Base-by-base conservation (phyloP, 805 yeast species). In the Starmerella sp. region DNA sequence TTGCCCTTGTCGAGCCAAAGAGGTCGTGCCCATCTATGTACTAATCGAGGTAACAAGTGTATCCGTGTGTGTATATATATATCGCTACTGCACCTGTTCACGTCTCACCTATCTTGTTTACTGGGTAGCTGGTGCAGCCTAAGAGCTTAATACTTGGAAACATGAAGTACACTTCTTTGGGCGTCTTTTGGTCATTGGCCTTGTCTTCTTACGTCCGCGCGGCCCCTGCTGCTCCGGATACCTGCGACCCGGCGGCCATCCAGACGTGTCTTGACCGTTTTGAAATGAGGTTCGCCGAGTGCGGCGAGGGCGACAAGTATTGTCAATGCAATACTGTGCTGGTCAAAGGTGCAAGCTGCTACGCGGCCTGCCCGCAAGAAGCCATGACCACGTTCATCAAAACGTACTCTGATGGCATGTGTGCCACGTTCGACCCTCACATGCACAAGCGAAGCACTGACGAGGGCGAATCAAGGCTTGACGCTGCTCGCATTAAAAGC, bases 271-370 rank as follows among this genome's bases (percentile, higher is more conserved):
- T 62, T 22, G 38, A 44, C 8, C 36, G 39, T 14, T 57, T 62
- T 35, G 58, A 62, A 46, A 11, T 17, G 17, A 29, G 54, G 31
- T 52, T 54, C 34, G 58, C 53, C 28, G 45, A 41, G n/a, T 62
- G 64, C 49, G 58, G 29, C 36, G 49, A 47, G 10, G 52, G 47
- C 46, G 64, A 60, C 41, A 29, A 13, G 7, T 48, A 35, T 41
- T 61, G 64, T 51, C 59, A 56, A 48, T 63, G 66, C 44, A 48
- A 35, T 30, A n/a, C 42, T 17, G 55, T 60, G 28, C 44, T 54
- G 11, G 39, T 51, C 14, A 29, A 43, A 3, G 65, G 64, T 6
- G 64, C 59, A 34, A 55, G 51, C 52, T 63, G 66, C 52, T 63
- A 55, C 52, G 48, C 57, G 0, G 54, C 62, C 5, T 62, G 64